A percentile compares a stretch with the other conserved stretches of the same genome.
These are phyloP conservation scores for Populus ilicifolia DNA, from an alignment of 345 rosid genomes.

Conservation along the genomic window DNA sequence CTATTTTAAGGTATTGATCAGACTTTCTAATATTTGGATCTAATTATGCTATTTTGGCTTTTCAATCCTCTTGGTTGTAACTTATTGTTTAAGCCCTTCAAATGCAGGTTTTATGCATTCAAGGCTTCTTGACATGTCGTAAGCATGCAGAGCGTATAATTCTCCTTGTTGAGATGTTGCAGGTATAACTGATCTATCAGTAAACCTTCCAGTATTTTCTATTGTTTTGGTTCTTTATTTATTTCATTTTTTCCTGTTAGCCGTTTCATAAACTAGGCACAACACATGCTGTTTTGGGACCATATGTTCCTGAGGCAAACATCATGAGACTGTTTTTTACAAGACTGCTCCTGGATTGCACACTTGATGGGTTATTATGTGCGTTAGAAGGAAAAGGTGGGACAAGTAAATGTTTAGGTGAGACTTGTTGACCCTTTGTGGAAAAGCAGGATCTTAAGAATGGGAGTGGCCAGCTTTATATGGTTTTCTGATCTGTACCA, in stretches of 20 bases:
- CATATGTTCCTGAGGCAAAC: not conserved
- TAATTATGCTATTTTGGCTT: slow-evolving; percentile 2
- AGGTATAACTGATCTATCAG: slow-evolving; percentile 46
- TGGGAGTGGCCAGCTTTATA: not conserved
- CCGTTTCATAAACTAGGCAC: not conserved
- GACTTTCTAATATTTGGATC: slow-evolving; percentile 5
- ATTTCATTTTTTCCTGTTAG: not conserved
- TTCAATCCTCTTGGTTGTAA: not conserved
- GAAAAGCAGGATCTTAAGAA: not conserved
- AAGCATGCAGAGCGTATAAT: slow-evolving; percentile 96
- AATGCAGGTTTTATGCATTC: slow-evolving; percentile 87
- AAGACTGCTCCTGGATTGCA: not conserved
- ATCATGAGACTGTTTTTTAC: not conserved
- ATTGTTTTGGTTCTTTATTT: not conserved
- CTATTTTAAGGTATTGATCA: slow-evolving; percentile 76
- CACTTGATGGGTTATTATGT: not conserved
- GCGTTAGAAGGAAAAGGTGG: not conserved
- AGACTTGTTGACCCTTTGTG: not conserved
- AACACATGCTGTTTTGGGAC: not conserved
- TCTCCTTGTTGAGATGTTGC: slow-evolving; percentile 98
- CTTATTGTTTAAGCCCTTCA: not conserved
- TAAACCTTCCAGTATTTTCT: not conserved
- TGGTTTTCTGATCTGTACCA: not conserved
- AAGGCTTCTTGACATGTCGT: slow-evolving; percentile 95
- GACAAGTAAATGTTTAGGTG: not conserved